Percentiles rank a stretch among this genome's conserved stretches.
These are phyloP conservation scores for Trichophyton schoenleinii DNA, from an alignment of 2,329 filamentous ascomycete genomes.

Conservation along the genomic window DNA sequence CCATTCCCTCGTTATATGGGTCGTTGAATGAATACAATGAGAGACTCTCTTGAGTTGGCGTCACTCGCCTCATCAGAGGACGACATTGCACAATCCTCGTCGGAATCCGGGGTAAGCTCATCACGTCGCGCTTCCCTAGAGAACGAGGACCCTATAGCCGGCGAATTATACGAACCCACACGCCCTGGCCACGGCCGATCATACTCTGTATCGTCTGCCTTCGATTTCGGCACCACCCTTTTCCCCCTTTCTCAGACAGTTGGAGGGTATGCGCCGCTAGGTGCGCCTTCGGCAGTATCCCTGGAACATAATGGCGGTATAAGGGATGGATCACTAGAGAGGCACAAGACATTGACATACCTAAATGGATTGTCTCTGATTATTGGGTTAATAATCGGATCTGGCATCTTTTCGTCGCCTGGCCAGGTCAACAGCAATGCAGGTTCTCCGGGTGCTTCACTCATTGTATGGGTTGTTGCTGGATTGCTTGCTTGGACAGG, in stretches of 20 bases:
- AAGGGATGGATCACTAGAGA: slow-evolving; percentile 74
- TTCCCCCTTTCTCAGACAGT: slow-evolving; percentile 82
- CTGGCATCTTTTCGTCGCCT: slow-evolving; percentile 89
- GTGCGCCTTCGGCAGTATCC: slow-evolving; percentile 51
- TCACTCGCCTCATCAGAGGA: slow-evolving; percentile 75
- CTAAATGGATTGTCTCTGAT: slow-evolving; percentile 86
- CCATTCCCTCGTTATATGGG: neutral
- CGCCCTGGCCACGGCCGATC: slow-evolving; percentile 48
- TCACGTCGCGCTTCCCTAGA: slow-evolving; percentile 82
- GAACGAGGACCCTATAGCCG: slow-evolving; percentile 63
- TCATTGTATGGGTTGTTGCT: slow-evolving; percentile 85
- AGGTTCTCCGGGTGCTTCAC: slow-evolving; percentile 75
- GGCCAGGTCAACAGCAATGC: slow-evolving; percentile 85
- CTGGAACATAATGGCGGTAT: slow-evolving; percentile 45
- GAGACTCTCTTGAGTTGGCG: slow-evolving; percentile 93
- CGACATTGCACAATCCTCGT: slow-evolving; percentile 53
- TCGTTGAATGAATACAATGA: slow-evolving; percentile 21
- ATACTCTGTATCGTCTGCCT: slow-evolving; percentile 83
- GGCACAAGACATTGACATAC: slow-evolving; percentile 90
- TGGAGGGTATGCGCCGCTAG: slow-evolving; percentile 73
- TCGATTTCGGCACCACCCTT: slow-evolving; percentile 87
- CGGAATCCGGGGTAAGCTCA: slow-evolving; percentile 75
- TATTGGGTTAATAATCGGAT: slow-evolving; percentile 86
- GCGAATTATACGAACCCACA: slow-evolving; percentile 38
- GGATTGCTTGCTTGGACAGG: slow-evolving; percentile 95